phyloP scores from a whole-genome alignment of 2,329 filamentous ascomycete genomes.

The Myriosclerotinia scirpicola region DNA sequence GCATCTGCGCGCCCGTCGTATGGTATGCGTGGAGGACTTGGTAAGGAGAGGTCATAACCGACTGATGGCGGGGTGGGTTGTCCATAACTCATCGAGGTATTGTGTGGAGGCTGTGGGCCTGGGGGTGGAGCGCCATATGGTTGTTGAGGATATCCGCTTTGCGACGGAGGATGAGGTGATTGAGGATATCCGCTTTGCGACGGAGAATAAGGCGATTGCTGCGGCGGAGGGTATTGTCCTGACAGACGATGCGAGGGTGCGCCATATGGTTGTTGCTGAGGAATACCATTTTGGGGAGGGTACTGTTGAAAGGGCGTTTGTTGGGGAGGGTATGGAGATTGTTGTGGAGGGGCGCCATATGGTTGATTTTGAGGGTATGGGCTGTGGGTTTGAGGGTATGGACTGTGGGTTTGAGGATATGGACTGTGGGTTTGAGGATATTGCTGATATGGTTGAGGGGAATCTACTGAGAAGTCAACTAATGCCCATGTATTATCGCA shows the following conservation, averaged over 20 bases:
- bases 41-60: constrained; percentile 63
- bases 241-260: constrained; percentile 30
- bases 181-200: constrained; percentile 22
- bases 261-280: constrained; percentile 49
- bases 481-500: background rate
- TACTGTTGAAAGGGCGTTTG: constrained; percentile 22
- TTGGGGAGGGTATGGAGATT: constrained; percentile 32
- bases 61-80: constrained; percentile 65
- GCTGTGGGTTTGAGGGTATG: constrained; percentile 27
- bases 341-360: constrained; percentile 35
- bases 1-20: constrained; percentile 70
- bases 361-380: constrained; percentile 28
- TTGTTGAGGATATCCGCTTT: constrained; percentile 23
- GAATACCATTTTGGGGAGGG: constrained; percentile 36
- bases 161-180: constrained; percentile 46
- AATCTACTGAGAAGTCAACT: constrained; percentile 13
- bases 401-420: constrained; percentile 26
- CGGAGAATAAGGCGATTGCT: constrained; percentile 47
- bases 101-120: constrained; percentile 33
- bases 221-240: constrained; percentile 40
- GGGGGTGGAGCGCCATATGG: constrained; percentile 37
- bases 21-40: constrained; percentile 59
- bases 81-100: constrained; percentile 6
- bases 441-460: constrained; percentile 25
- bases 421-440: constrained; percentile 25